Percentiles rank a stretch among this genome's conserved stretches.
Evolutionary conservation across 1,284 basidiomycete genomes (phyloP).

Genomic region (Malassezia arunalokei): DNA sequence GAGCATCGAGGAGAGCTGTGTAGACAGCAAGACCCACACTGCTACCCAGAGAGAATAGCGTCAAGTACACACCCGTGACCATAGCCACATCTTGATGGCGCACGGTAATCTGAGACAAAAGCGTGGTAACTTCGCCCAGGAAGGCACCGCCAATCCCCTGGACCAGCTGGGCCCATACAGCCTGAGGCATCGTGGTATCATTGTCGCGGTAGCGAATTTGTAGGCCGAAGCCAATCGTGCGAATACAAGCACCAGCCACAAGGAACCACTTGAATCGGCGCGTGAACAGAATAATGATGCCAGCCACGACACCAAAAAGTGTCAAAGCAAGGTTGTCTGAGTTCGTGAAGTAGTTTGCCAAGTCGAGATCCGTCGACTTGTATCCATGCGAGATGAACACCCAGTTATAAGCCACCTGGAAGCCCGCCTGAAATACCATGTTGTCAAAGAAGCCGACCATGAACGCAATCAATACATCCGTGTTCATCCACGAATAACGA

Average conservation of each 20-base stretch:
- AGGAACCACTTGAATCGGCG: constrained; percentile 41
- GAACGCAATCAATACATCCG: constrained; percentile 36
- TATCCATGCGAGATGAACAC: background rate
- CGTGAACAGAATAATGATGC: constrained; percentile 28
- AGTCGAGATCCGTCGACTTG: background rate
- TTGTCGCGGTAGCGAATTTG: constrained; percentile 38
- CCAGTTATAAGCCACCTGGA: constrained; percentile 6
- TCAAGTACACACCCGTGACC: constrained; percentile 42
- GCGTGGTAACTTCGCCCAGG: constrained; percentile 35
- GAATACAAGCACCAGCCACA: constrained; percentile 28
- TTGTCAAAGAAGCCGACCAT: constrained; percentile 43
- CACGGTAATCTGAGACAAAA: constrained; percentile 40
- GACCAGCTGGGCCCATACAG: constrained; percentile 39
- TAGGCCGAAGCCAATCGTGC: constrained; percentile 38
- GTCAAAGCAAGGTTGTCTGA: constrained; percentile 33
- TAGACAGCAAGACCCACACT: constrained; percentile 35
- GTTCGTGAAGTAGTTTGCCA: constrained; percentile 37
- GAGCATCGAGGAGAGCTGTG: constrained; percentile 28
- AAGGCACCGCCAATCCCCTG: constrained; percentile 43
- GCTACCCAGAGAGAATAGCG: constrained; percentile 38
- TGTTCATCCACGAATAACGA: constrained; percentile 34
- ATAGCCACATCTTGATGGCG: constrained; percentile 44
- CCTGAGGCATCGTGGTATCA: constrained; percentile 29
- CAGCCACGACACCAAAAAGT: constrained; percentile 39
- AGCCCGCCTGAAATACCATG: constrained; percentile 35